Conservation (phyloP, 1,284 basidiomycete genomes). For the Puccinia polysora region DNA sequence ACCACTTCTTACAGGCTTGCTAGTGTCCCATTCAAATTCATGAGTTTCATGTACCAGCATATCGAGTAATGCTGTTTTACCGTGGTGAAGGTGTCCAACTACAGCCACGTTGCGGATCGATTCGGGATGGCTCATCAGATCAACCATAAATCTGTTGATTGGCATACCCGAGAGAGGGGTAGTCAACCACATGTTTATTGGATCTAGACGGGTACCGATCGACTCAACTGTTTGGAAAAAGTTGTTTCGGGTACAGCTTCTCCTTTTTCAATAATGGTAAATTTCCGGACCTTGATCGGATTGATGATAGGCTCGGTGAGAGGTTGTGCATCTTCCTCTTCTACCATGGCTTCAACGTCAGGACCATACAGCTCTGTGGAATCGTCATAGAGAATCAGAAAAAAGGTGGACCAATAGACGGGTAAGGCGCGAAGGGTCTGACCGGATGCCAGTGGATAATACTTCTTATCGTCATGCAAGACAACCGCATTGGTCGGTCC, state of each 20-base stretch:
- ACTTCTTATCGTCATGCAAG: constrained; percentile 53
- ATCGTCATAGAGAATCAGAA: not conserved
- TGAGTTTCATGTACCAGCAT: constrained; percentile 97
- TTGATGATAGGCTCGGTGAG: constrained; percentile 92
- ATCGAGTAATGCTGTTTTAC: constrained; percentile 93
- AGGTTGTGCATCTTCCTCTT: constrained; percentile 96
- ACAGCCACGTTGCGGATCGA: constrained; percentile 93
- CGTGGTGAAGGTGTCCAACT: constrained; percentile 93
- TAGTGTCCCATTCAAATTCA: constrained; percentile 84
- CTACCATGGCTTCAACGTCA: constrained; percentile 61
- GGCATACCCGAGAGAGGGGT: not conserved
- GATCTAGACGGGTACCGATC: not conserved
- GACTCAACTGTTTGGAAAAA: constrained; percentile 80
- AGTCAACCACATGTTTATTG: not conserved
- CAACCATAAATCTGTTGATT: constrained; percentile 72
- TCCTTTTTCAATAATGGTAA: constrained; percentile 64
- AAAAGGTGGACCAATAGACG: not conserved
- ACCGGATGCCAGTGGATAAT: constrained; percentile 51
- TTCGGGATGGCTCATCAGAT: constrained; percentile 84
- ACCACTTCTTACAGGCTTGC: constrained; percentile 64
- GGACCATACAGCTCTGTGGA: constrained; percentile 52
- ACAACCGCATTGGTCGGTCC: constrained; percentile 51
- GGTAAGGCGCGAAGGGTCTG: not conserved
- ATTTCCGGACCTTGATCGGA: constrained; percentile 86
- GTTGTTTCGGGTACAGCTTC: constrained; percentile 88